A percentile compares a stretch with the other conserved stretches of the same genome.
These are phyloP conservation scores for Cladosporium phlei DNA, from an alignment of 2,329 filamentous ascomycete genomes.

Conservation along the genomic window DNA sequence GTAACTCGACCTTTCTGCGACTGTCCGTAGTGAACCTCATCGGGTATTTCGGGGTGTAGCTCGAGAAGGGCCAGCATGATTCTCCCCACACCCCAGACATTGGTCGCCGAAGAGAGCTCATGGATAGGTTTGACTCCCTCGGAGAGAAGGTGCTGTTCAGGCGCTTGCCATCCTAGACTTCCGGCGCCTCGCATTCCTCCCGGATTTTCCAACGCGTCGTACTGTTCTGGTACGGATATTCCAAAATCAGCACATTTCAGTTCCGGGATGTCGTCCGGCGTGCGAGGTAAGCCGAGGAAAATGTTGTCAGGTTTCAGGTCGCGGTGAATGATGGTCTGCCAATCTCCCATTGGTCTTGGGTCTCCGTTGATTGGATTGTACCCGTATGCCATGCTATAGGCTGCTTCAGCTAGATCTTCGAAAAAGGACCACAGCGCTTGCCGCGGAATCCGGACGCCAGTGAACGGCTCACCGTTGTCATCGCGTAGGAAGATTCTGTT, in stretches of 20 bases:
- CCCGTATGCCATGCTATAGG: neutral
- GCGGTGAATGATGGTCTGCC: slow-evolving; percentile 17
- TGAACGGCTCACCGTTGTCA: neutral
- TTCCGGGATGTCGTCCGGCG: neutral
- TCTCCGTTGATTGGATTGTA: neutral
- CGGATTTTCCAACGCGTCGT: neutral
- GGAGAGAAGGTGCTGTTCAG: neutral
- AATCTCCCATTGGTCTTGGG: neutral
- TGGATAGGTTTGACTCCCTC: neutral
- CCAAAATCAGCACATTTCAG: neutral
- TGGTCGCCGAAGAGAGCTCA: neutral
- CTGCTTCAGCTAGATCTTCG: neutral
- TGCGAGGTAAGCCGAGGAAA: slow-evolving; percentile 9
- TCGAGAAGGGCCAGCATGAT: neutral
- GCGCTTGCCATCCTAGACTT: neutral
- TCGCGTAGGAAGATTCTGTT: neutral
- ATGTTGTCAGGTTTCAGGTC: slow-evolving; percentile 15
- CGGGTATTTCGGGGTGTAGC: no score
- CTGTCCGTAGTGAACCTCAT: no score
- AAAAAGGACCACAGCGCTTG: neutral
- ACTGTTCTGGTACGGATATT: neutral
- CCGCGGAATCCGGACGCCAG: neutral
- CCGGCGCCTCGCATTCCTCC: neutral
- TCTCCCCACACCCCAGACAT: neutral
- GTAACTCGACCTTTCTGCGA: no score